Conservation (phyloP, 2,329 filamentous ascomycete genomes). For the Chalaropsis thielavioides region DNA sequence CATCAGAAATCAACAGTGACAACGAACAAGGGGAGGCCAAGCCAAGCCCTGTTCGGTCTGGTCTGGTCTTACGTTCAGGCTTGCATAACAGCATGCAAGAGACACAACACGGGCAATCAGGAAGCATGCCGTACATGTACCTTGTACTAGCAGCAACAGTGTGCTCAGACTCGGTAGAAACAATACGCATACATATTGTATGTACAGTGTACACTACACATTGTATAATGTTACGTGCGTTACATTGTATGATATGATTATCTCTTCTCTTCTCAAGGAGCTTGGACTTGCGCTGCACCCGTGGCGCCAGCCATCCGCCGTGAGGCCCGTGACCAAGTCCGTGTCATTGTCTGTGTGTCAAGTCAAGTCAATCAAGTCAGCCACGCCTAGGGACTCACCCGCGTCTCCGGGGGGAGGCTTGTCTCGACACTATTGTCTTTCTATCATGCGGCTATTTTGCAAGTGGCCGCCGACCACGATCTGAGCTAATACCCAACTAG, state of each 20-base stretch:
- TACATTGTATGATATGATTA: too few relatives aligned
- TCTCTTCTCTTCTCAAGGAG: neutral
- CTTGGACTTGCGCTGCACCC: neutral
- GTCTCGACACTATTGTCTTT: slow-evolving; percentile 3
- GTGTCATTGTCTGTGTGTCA: slow-evolving; percentile 7
- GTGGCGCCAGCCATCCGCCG: neutral
- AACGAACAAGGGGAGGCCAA: neutral
- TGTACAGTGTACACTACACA: too few relatives aligned
- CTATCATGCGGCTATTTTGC: neutral
- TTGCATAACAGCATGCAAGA: too few relatives aligned
- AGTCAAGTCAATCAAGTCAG: neutral
- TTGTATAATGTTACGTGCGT: too few relatives aligned
- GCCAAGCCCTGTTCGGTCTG: too few relatives aligned
- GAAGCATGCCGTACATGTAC: too few relatives aligned
- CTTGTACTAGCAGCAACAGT: too few relatives aligned
- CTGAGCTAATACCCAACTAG: slow-evolving; percentile 1
- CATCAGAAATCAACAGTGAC: neutral
- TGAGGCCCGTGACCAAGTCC: slow-evolving; percentile 4
- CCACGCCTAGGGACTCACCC: neutral
- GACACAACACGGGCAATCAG: too few relatives aligned
- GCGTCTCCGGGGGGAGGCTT: neutral
- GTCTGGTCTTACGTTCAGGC: too few relatives aligned
- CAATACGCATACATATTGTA: too few relatives aligned
- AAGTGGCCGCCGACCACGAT: neutral
- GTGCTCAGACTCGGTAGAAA: too few relatives aligned